Evolutionary conservation across 2,329 filamentous ascomycete genomes (phyloP), one percentile per base, ranked within the genome.

Genomic region (Fusarium sp.): DNA sequence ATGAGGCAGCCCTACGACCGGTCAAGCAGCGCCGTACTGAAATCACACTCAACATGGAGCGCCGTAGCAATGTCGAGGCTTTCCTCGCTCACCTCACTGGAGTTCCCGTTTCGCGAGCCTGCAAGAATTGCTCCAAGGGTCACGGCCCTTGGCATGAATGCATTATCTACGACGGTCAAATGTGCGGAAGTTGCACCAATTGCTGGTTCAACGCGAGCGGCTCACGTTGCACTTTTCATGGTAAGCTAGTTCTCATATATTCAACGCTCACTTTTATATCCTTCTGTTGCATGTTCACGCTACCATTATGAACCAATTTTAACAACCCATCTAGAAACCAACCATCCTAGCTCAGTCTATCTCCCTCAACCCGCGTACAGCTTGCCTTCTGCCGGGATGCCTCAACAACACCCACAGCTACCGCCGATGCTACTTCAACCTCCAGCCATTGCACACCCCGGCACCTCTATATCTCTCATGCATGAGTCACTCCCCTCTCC

Each of bases 151-250:
- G 87, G 87, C 85, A 81, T 1, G 81, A 81, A 17, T 90, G 87
- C 66, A 81, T 90, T n/a, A 79, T 88, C n/a, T 84, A 87, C 22
- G 84, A 85, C 48, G 87, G 87, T 2, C 85, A 88, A 73, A 86
- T 89, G 85, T 88, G 86, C 61, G 87, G 87, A 11, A 88, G 86
- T 72, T 90, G 87, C 66, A 84, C 87, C 59, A 90, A 90, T 72
- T 90, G 87, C 74, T 89, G 87, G 87, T 89, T 87, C 76, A 90
- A 90, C 58, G 87, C 87, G 9, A 88, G 86, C 51, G 87, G 87
- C 11, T 83, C 86, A 11, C 79, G 87, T 51, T 90, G 87, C 64
- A 88, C 86, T 15, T 89, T 88, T 72, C 87, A 89, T 62, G 86
- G 87, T 88, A 78, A 68, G 84, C 75, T 31, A 2, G 52, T 34